Conservation (phyloP, 2,329 filamentous ascomycete genomes). For the Falciphora oryzae region DNA sequence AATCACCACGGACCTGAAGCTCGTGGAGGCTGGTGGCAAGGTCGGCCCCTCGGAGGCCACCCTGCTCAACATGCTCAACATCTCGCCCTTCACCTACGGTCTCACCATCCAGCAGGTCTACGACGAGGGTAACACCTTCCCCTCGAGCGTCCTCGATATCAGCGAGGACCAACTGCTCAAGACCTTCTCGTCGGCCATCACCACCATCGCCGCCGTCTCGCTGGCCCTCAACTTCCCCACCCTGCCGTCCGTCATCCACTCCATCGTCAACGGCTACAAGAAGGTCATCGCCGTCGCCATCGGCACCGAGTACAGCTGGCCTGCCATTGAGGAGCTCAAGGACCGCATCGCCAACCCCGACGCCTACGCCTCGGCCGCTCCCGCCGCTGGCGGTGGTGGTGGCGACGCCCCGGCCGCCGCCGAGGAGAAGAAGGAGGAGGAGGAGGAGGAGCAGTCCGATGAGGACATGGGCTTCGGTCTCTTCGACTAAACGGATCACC, state of each 20-base stretch:
- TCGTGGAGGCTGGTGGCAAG: constrained; percentile 87
- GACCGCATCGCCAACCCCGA: constrained; percentile 99
- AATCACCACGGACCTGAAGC: constrained; percentile 97
- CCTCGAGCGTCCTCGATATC: constrained; percentile 81
- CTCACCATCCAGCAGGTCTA: constrained; percentile 96
- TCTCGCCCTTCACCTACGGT: constrained; percentile 99
- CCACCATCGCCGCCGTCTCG: constrained; percentile 83
- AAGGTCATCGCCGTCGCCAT: constrained; percentile 86
- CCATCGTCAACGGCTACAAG: constrained; percentile 97
- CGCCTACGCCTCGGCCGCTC: constrained; percentile 80
- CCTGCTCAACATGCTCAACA: constrained; percentile 99
- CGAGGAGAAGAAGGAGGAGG: constrained; percentile 53
- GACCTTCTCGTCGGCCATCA: constrained; percentile 73
- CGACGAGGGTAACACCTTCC: constrained; percentile 93
- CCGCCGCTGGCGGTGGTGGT: constrained; percentile 54
- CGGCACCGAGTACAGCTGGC: constrained; percentile 87
- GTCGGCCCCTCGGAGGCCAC: constrained; percentile 99
- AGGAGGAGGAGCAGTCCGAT: constrained; percentile 64
- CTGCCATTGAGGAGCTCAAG: constrained; percentile 96
- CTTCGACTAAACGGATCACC: constrained; percentile 37
- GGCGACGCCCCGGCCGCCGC: constrained; percentile 44
- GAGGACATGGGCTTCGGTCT: constrained; percentile 71
- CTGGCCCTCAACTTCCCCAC: constrained; percentile 94
- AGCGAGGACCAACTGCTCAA: constrained; percentile 89
- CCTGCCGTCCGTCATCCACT: constrained; percentile 93